Evolutionary conservation across 768 basidiomycete species (phyloP), one percentile per base, ranked within the genome.

Genomic region (Russula brevipes): DNA sequence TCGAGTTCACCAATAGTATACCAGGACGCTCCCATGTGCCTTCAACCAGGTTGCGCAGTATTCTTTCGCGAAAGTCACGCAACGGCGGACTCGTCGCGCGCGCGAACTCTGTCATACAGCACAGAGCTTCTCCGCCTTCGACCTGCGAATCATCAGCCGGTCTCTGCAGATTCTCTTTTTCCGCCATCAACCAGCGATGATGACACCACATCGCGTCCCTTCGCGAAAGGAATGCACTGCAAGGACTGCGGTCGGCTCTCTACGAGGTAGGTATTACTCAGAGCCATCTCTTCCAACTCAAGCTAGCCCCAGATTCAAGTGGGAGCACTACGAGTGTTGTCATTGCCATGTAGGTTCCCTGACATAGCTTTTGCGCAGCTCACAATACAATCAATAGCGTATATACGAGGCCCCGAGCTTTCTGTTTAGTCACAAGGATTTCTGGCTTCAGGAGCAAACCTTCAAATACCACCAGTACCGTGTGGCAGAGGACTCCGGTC

Each of bases 241-340:
- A 65, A 59, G 17, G 61, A 71, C 8, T 93, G 91, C 68, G 90
- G 91, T 35, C 81, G 88, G 31, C 73, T 92, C 45, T 88, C 89
- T 9, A 85, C 83, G 76, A 81, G 89, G 89, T 90, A 63, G 53
- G 79, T 69, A 50, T 55, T 24, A 58, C 36, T 17, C 31, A 24
- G n/a, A 16, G 4, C 17, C 30, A 24, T 45, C 50, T 42, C 11
- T 35, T 33, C 6, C 42, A 66, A 61, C 68, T 41, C 45, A 54
- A 55, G 45, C 36, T 41, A 47, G 52, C 19, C 53, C n/a, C 46
- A 91, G 90, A 67, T 85, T 72, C 57, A 86, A 85, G 72, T 91
- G 89, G 89, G 82, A 88, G 70, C 70, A 79, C 54, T 90, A 88
- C 83, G 81, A 88, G 71, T 93, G 90, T 69, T 72, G 77, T 38